phyloP scores from a whole-genome alignment of 805 yeast genomes.

The Ogataea wickerhamii region DNA sequence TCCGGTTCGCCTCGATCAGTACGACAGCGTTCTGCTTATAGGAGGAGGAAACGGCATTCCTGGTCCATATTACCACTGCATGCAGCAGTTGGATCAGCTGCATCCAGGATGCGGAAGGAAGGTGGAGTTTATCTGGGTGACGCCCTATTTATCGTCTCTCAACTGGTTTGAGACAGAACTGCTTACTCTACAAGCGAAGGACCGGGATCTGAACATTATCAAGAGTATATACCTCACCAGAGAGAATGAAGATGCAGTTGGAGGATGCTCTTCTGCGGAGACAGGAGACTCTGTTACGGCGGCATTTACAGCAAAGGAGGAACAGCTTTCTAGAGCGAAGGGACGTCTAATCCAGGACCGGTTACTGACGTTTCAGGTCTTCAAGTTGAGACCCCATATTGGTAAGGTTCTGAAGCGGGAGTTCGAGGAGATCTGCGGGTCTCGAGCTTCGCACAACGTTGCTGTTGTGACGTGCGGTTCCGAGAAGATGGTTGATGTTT shows the following conservation, averaged over 20 bases:
- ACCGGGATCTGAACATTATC: conserved; percentile 10
- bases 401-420: conserved; percentile 10
- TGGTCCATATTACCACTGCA: conserved; percentile 47
- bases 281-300: neutral
- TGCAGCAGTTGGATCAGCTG: conserved; percentile 23
- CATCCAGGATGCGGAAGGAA: conserved; percentile 16
- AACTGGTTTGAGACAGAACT: conserved; percentile 47
- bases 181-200: conserved; percentile 13
- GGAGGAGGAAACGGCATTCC: conserved; percentile 63
- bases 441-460: conserved; percentile 29
- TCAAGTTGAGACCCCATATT: conserved; percentile 11
- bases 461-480: conserved; percentile 58
- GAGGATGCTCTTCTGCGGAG: neutral
- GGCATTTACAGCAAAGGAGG: neutral
- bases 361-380: conserved; percentile 33
- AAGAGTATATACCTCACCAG: conserved; percentile 25
- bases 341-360: conserved; percentile 30
- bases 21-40: conserved; percentile 41
- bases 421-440: conserved; percentile 26
- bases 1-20: conserved; percentile 36
- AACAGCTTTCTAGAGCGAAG: conserved; percentile 28
- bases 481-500: conserved; percentile 48
- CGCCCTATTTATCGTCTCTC: conserved; percentile 36
- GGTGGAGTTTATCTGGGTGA: conserved; percentile 45
- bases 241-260: conserved; percentile 6